phyloP scores from a whole-genome alignment of 768 basidiomycete genomes.

The Phlebiopsis flavidoalba region DNA sequence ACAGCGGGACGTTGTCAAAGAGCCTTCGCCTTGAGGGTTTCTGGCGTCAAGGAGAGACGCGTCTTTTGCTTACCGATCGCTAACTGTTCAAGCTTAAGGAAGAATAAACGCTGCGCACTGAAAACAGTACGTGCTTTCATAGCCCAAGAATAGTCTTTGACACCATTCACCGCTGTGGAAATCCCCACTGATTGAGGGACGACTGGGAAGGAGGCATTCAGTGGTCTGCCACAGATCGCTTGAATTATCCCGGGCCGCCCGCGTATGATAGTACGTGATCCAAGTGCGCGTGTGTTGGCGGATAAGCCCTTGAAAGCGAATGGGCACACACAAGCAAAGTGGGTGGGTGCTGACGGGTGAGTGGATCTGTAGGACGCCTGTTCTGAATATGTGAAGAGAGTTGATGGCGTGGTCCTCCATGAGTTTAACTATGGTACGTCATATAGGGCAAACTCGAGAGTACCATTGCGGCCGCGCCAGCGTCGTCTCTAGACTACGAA shows the following conservation, averaged over 20 bases:
- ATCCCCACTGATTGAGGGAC: slow-evolving; percentile 90
- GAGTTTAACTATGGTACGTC: slow-evolving; percentile 58
- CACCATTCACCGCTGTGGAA: slow-evolving; percentile 71
- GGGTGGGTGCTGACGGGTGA: too few species aligned
- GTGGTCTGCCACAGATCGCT: slow-evolving; percentile 71
- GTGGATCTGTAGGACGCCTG: slow-evolving; percentile 80
- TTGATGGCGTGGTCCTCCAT: slow-evolving; percentile 79
- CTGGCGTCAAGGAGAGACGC: too few species aligned
- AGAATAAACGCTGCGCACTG: too few species aligned
- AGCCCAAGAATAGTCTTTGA: not conserved
- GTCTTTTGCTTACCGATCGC: too few species aligned
- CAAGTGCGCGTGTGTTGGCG: too few species aligned
- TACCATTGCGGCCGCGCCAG: slow-evolving; percentile 75
- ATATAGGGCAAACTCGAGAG: slow-evolving; percentile 76
- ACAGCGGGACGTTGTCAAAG: too few species aligned
- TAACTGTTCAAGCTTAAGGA: too few species aligned
- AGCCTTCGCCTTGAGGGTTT: too few species aligned
- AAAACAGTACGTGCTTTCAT: too few species aligned
- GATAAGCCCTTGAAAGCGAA: slow-evolving; percentile 80
- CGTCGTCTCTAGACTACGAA: slow-evolving; percentile 71
- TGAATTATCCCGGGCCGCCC: slow-evolving; percentile 75
- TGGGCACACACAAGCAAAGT: slow-evolving; percentile 74
- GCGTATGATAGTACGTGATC: slow-evolving; percentile 77
- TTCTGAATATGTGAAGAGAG: slow-evolving; percentile 78
- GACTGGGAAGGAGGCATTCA: slow-evolving; percentile 61